Conservation (phyloP, 352 stramenopile species). For the Pythium coloratum region DNA sequence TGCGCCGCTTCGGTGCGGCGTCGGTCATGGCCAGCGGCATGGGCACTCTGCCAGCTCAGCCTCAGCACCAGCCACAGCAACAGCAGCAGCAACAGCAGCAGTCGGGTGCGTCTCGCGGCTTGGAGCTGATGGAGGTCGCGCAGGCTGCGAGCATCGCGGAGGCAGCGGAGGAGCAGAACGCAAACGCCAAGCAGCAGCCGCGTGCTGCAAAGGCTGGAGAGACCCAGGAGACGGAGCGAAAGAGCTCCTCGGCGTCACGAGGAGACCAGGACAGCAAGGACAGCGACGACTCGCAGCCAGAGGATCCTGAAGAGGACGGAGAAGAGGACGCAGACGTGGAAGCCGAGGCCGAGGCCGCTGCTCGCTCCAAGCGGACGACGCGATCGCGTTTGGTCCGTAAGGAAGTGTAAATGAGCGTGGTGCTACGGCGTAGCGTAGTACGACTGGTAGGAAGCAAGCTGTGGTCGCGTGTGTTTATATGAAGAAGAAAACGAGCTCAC, state of each 20-base stretch:
- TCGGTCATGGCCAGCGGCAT: neutral
- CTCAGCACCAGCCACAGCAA: neutral
- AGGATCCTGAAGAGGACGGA: slow-evolving; percentile 13
- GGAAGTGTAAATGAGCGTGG: slow-evolving; percentile 11
- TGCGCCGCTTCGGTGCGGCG: slow-evolving; percentile 40
- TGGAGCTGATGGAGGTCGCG: neutral
- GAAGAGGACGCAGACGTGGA: neutral
- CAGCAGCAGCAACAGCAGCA: neutral
- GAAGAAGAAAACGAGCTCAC: neutral
- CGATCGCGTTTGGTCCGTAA: slow-evolving; percentile 18
- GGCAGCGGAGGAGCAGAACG: neutral
- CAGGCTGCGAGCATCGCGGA: neutral
- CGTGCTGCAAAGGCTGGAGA: neutral
- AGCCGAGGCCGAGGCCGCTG: neutral
- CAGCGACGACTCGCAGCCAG: slow-evolving; percentile 10
- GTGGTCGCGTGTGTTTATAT: neutral
- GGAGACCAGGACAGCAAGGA: slow-evolving; percentile 9
- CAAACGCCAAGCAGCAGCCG: slow-evolving; percentile 1
- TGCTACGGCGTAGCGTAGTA: neutral
- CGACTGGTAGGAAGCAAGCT: neutral
- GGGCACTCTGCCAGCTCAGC: neutral
- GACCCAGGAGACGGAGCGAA: slow-evolving; percentile 1
- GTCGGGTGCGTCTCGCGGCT: neutral
- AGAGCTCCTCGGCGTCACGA: slow-evolving; percentile 5
- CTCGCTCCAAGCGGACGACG: slow-evolving; percentile 21